phyloP scores from a whole-genome alignment of 768 basidiomycete species.

The Mycena haematopus region DNA sequence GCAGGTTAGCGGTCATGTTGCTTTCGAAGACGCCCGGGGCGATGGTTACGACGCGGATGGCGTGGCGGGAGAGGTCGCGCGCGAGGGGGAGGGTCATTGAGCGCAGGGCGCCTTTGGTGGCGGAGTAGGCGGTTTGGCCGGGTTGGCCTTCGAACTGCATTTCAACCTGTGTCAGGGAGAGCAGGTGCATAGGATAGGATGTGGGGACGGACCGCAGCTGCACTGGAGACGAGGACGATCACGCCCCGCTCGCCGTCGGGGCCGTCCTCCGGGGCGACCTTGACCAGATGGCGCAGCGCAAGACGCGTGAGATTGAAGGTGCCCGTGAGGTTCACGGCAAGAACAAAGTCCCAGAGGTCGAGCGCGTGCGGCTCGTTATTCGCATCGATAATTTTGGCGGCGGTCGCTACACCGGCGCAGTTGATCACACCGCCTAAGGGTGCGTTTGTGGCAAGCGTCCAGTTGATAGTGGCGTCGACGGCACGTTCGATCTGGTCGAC shows the following conservation, averaged over 20 bases:
- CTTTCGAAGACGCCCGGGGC: slow-evolving; percentile 62
- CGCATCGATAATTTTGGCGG: slow-evolving; percentile 53
- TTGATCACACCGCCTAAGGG: slow-evolving; percentile 65
- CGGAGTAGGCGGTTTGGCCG: slow-evolving; percentile 63
- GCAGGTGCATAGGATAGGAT: not conserved
- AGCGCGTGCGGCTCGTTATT: slow-evolving; percentile 53
- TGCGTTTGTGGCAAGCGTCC: slow-evolving; percentile 49
- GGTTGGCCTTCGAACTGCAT: slow-evolving; percentile 64
- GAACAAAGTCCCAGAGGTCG: slow-evolving; percentile 57
- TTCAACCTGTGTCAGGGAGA: not conserved
- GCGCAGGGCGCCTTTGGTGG: slow-evolving; percentile 60
- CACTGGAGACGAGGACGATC: slow-evolving; percentile 61
- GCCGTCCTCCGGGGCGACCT: slow-evolving; percentile 51
- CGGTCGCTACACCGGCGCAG: slow-evolving; percentile 59
- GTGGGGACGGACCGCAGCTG: slow-evolving; percentile 53
- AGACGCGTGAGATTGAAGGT: slow-evolving; percentile 65
- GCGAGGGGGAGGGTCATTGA: slow-evolving; percentile 69
- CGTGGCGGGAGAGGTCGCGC: slow-evolving; percentile 59
- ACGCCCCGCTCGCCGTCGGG: slow-evolving; percentile 63
- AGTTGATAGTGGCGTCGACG: slow-evolving; percentile 45
- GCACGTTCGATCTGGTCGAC: slow-evolving; percentile 45
- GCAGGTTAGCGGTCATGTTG: slow-evolving; percentile 47
- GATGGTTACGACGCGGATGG: slow-evolving; percentile 59
- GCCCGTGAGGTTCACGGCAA: slow-evolving; percentile 63
- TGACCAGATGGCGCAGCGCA: slow-evolving; percentile 55